Evolutionary conservation across 2,329 filamentous ascomycete species (phyloP).

Genomic region (Leptosphaerulina australis): DNA sequence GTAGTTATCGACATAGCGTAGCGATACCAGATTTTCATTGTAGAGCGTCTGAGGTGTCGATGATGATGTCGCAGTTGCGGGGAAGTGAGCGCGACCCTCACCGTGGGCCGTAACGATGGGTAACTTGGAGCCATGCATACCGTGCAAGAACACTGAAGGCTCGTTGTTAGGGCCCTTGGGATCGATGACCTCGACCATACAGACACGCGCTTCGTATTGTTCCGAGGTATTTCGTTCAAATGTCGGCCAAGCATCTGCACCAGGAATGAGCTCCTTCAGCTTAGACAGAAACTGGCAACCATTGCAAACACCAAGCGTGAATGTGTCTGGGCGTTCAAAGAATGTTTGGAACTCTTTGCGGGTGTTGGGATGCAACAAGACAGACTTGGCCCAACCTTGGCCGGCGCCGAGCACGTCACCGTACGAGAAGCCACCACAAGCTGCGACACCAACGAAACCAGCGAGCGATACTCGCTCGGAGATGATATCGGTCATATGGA

Average conservation of each 20-base stretch:
- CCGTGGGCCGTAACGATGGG: conserved; percentile 91
- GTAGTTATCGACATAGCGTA: conserved; percentile 87
- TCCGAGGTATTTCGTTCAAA: conserved; percentile 85
- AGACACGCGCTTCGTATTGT: conserved; percentile 87
- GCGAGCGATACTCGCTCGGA: conserved; percentile 78
- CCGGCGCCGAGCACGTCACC: conserved; percentile 93
- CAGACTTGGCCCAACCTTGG: conserved; percentile 93
- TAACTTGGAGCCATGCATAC: conserved; percentile 80
- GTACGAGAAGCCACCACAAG: conserved; percentile 97
- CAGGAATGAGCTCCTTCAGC: conserved; percentile 82
- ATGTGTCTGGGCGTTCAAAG: conserved; percentile 88
- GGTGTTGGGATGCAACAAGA: conserved; percentile 79
- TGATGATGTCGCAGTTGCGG: conserved; percentile 46
- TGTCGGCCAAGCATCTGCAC: conserved; percentile 79
- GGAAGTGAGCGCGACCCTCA: conserved; percentile 76
- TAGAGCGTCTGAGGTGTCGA: conserved; percentile 60
- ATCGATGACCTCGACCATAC: conserved; percentile 81
- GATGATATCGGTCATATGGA: conserved; percentile 94
- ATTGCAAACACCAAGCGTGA: conserved; percentile 93
- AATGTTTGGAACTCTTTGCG: conserved; percentile 81
- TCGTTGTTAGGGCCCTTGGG: conserved; percentile 51
- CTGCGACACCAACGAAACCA: conserved; percentile 85
- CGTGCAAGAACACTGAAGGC: conserved; percentile 82
- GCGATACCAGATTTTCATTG: conserved; percentile 70
- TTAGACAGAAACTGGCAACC: conserved; percentile 94